A percentile compares a stretch with the other conserved stretches of the same genome.
phyloP scores from a whole-genome alignment of 345 rosid species.

The Gossypium raimondii region DNA sequence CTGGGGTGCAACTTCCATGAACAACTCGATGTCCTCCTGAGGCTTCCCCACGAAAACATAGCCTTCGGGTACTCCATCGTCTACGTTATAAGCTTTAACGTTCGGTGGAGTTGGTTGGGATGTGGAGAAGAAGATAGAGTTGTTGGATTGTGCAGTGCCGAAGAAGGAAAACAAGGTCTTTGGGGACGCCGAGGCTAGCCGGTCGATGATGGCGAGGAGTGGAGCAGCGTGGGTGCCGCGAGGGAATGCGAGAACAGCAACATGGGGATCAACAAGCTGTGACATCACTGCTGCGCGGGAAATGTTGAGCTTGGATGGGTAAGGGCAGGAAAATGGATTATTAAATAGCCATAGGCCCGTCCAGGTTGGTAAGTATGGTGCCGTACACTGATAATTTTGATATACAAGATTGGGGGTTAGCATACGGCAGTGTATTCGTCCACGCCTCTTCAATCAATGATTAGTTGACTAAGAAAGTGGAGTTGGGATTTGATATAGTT shows the following conservation, averaged over 20 bases:
- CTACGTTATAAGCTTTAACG: slow-evolving; percentile 33
- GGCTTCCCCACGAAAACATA: slow-evolving; percentile 28
- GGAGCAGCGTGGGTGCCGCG: slow-evolving; percentile 51
- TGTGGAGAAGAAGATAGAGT: slow-evolving; percentile 24
- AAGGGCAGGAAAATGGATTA: neutral
- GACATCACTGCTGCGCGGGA: neutral
- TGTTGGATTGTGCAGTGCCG: slow-evolving; percentile 38
- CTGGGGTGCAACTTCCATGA: slow-evolving; percentile 33
- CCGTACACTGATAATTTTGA: too few species aligned
- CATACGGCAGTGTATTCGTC: too few species aligned
- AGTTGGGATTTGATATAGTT: too few species aligned
- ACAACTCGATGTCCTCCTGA: slow-evolving; percentile 41
- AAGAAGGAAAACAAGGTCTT: slow-evolving; percentile 48
- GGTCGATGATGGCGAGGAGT: slow-evolving; percentile 37
- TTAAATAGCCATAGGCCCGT: neutral
- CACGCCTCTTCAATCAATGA: too few species aligned
- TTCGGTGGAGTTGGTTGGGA: slow-evolving; percentile 20
- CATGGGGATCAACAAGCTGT: slow-evolving; percentile 20
- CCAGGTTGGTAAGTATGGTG: too few species aligned
- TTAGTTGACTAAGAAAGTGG: too few species aligned
- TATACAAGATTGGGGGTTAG: too few species aligned
- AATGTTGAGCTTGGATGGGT: neutral
- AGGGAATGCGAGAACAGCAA: slow-evolving; percentile 58
- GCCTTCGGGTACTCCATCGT: slow-evolving; percentile 29
- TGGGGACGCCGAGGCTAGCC: slow-evolving; percentile 42